Conservation (phyloP, 352 stramenopile genomes). For the Pythium sp. region DNA sequence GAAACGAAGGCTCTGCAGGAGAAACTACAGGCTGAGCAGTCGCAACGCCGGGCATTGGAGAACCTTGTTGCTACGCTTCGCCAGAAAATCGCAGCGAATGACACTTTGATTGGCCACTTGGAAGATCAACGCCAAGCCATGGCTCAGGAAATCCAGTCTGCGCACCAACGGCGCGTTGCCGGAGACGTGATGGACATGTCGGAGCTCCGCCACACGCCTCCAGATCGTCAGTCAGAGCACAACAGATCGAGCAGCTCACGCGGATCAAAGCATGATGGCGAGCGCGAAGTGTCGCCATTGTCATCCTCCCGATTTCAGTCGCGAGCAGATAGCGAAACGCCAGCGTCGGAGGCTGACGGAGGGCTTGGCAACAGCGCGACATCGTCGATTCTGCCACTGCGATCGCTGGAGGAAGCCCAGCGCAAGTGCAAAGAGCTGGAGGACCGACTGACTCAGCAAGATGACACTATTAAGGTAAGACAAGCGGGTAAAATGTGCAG, state of each 20-base stretch:
- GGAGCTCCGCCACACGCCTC: constrained; percentile 46
- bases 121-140: constrained; percentile 74
- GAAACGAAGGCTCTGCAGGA: constrained; percentile 61
- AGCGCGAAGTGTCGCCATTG: constrained; percentile 18
- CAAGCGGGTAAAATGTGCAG: neutral
- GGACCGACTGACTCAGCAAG: constrained; percentile 64
- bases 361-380: constrained; percentile 20
- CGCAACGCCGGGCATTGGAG: constrained; percentile 59
- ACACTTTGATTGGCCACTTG: constrained; percentile 56
- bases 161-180: constrained; percentile 40
- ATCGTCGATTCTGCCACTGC: constrained; percentile 61
- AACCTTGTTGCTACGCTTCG: constrained; percentile 59
- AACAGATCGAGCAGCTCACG: constrained; percentile 7
- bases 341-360: constrained; percentile 24
- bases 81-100: constrained; percentile 61
- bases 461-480: constrained; percentile 80
- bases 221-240: constrained; percentile 12
- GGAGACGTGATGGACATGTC: constrained; percentile 61
- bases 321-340: constrained; percentile 22
- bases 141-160: constrained; percentile 68
- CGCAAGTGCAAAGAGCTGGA: constrained; percentile 77
- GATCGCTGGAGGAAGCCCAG: constrained; percentile 65
- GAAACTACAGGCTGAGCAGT: constrained; percentile 52
- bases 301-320: constrained; percentile 20
- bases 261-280: neutral